Conservation (phyloP, 306 rosid genomes). For the Luffa aegyptiaca region DNA sequence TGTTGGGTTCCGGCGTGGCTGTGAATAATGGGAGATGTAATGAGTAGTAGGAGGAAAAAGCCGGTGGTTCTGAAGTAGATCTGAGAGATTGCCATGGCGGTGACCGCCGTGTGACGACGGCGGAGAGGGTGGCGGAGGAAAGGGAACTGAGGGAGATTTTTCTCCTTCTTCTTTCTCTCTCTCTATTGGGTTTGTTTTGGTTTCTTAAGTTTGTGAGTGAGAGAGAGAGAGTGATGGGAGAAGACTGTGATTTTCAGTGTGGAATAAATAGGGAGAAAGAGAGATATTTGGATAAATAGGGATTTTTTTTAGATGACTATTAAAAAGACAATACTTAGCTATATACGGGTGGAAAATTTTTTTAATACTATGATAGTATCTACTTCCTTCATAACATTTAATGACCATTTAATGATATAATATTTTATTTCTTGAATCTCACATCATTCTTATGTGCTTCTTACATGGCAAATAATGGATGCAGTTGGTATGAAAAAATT, state of each 20-base stretch:
- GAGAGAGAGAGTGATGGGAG: conserved; percentile 13
- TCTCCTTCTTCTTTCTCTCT: background rate
- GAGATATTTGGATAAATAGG: background rate
- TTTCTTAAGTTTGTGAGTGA: conserved; percentile 18
- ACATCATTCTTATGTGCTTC: too few species aligned
- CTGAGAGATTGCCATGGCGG: conserved; percentile 33
- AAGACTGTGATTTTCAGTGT: conserved; percentile 21
- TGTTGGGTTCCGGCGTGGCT: background rate
- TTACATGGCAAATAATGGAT: too few species aligned
- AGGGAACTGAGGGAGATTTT: background rate
- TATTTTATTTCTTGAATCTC: too few species aligned
- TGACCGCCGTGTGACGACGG: background rate
- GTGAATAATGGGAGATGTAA: background rate
- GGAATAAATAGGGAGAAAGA: conserved; percentile 56
- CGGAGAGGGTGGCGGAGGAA: conserved; percentile 9
- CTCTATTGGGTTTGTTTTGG: background rate
- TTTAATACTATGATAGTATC: too few species aligned
- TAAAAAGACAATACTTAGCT: too few species aligned
- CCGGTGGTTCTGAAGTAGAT: conserved; percentile 25
- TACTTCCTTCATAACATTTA: too few species aligned
- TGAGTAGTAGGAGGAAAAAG: conserved; percentile 18
- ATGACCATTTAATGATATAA: too few species aligned
- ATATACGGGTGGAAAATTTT: too few species aligned
- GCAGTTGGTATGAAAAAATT: too few species aligned
- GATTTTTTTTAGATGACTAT: too few species aligned